Evolutionary conservation across 106 monocot species (phyloP), one percentile per base, ranked within the genome.

Genomic region (Dendrobium officinale): DNA sequence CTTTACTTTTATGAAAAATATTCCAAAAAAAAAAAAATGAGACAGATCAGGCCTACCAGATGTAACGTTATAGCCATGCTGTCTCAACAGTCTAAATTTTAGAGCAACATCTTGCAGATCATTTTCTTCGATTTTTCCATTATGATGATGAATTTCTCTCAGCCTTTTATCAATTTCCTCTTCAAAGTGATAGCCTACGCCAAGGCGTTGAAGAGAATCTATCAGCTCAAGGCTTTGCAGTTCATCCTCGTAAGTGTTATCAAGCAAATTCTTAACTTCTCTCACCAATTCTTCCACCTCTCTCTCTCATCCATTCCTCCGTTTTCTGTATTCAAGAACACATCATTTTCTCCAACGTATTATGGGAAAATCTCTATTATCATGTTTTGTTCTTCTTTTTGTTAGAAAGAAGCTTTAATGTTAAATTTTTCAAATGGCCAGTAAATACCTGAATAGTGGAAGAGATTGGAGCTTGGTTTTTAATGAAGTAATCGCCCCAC

Each of bases 131-230:
- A 15, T 22, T 70, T 70, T 20, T 10, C 70, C 33, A 70, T 70
- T 15, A 33, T 70, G 31, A 31, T 70, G 15, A 70, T 37, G 10
- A 15, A 70, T 70, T 33, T 22, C 4, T 70, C 3, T 70, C 4
- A 70, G 70, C 11, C 5, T 31, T 29, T 15, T 70, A 37, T 70
- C 37, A 13, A 70, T 70, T 22, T 70, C 33, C 27, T 37, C 70
- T 70, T 70, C 70, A 31, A 70, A 70, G 15, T 70, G 31, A 33
- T 70, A 70, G 31, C 70, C 37, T 15, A 70, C 19, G 33, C 70
- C 70, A 33, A 70, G 70, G 70, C 70, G 70, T 70, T 70, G 70
- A 70, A 70, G 70, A 13, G 26, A 6, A 29, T 67, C 67, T 16
- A 67, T 67, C 10, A 37, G 33, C 37, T 70, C 20, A 10, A 70